Base-by-base conservation (phyloP, 179 eudicot species). In the Kewa caespitosa region DNA sequence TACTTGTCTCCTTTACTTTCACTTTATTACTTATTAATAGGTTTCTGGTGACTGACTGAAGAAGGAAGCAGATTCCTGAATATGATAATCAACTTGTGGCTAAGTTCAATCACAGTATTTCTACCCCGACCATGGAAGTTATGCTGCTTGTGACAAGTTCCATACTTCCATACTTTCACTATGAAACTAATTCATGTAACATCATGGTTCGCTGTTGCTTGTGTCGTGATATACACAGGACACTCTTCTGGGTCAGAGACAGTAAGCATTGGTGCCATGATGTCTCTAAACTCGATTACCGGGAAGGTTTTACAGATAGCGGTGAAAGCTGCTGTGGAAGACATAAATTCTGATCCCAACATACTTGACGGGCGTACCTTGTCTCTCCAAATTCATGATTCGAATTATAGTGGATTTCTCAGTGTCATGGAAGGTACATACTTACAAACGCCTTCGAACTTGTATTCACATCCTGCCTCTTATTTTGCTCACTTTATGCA, bases 341-440 rank as follows among this genome's bases (percentile, higher is more conserved):
- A 90, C 60, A 66, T 90, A 12, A 89, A 90, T 67, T 80, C 88
- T 52, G 87, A 89, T 80, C 86, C 87, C 42, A 83, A 41, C 38
- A 18, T 89, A 76, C 92, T 90, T 62, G 79, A 80, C 55, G 96
- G 91, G n/a, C 87, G 71, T 23, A 84, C 59, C 63, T 86, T 90
- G 33, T 74, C 77, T 50, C 83, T 90, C 33, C 61, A 82, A 3
- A 55, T 84, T 38, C 88, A 86, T 68, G 88, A 89, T 81, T 75
- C 92, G 25, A 86, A 86, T 68, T 82, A 52, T 65, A 89, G 81
- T 77, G 90, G 91, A 57, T 89, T 90, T 72, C 87, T 84, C 74
- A 77, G 89, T 79, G 83, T 89, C 39, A 74, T 89, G 70, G 88
- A 86, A 76, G 93, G 96, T 91, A 89, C 70, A 27, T 20, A 48